Evolutionary conservation across 2,329 filamentous ascomycete species (phyloP).

Genomic region (Botrytis sinoallii): DNA sequence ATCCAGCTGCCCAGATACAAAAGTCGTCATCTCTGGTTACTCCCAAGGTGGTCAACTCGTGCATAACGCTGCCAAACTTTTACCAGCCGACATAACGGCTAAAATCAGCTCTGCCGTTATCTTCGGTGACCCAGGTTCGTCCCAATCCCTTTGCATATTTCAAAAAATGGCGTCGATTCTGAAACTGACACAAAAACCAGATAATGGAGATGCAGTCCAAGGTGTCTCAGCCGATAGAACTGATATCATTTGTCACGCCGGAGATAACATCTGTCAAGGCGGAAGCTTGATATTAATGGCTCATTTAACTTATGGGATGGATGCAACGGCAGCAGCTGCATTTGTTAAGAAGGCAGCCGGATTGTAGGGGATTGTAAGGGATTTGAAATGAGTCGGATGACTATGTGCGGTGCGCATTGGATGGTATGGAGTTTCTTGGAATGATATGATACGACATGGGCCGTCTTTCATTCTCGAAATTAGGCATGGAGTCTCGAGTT

Average conservation of each 20-base stretch:
- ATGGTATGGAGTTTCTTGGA: background rate
- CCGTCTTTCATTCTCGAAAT: background rate
- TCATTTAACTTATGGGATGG: constrained; percentile 31
- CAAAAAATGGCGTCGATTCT: too few species aligned
- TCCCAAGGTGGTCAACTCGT: constrained; percentile 32
- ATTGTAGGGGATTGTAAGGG: background rate
- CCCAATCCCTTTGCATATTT: constrained; percentile 16
- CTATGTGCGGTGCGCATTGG: background rate
- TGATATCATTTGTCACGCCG: constrained; percentile 29
- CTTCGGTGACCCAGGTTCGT: constrained; percentile 32
- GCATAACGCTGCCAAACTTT: constrained; percentile 25
- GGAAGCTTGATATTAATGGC: constrained; percentile 20
- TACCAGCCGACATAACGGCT: constrained; percentile 22
- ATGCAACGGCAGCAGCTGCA: constrained; percentile 29
- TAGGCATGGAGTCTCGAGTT: background rate
- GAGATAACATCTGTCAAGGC: constrained; percentile 31
- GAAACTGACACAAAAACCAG: background rate
- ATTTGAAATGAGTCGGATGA: background rate
- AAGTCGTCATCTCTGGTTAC: constrained; percentile 28
- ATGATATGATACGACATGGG: background rate
- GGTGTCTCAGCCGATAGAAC: constrained; percentile 26
- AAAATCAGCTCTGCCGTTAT: constrained; percentile 30
- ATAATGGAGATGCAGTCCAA: constrained; percentile 30
- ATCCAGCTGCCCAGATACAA: constrained; percentile 11
- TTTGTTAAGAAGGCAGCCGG: constrained; percentile 23